Base-by-base conservation (phyloP, 1,284 basidiomycete species). In the Ustilago bromivora region DNA sequence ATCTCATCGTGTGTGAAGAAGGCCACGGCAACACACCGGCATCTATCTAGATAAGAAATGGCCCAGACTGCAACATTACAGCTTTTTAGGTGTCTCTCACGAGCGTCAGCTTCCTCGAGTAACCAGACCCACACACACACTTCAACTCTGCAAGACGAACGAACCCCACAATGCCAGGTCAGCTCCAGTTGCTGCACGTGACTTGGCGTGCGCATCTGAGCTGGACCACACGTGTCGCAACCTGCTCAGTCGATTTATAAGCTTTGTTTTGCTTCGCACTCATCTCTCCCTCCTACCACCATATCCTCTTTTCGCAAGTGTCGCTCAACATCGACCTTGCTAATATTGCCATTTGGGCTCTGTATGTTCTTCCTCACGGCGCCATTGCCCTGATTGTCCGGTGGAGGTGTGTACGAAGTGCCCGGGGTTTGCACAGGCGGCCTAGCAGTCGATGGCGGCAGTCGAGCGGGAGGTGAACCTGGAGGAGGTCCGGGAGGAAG, bases 341-440 rank as follows among this genome's bases (percentile, higher is more conserved):
- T 28, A 28, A 28, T 28, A 3, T 28, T 28, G 23, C 69, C 63
- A 35, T 62, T 61, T 11, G 51, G 59, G 23, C 28, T 54, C 34
- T 53, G 65, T 51, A 61, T 32, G 13, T 56, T 36, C 34, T 32
- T 57, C 11, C 58, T 63, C 17, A 36, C 15, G 0, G n/a, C 7
- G 9, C 23, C 43, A 28, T 35, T 56, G 31, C 11, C 41, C 32
- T 56, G 11, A 17, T 54, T 58, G 53, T n/a, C 43, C 12, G 62
- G 40, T 15, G 68, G 61, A 57, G 64, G 68, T 12, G 61, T 63
- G 19, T 58, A 64, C 53, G 58, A 65, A 15, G 66, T 68, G 10
- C 49, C 49, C 6, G 49, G 28, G 7, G 17, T 51, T 4, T 28
- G 49, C 49, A 17, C 49, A 13, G 31, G 23, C 38, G 49, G 32